Percentiles rank a stretch among this genome's conserved stretches.
phyloP scores from a whole-genome alignment of 2,329 filamentous ascomycete genomes.

The Aureobasidium pullulans region DNA sequence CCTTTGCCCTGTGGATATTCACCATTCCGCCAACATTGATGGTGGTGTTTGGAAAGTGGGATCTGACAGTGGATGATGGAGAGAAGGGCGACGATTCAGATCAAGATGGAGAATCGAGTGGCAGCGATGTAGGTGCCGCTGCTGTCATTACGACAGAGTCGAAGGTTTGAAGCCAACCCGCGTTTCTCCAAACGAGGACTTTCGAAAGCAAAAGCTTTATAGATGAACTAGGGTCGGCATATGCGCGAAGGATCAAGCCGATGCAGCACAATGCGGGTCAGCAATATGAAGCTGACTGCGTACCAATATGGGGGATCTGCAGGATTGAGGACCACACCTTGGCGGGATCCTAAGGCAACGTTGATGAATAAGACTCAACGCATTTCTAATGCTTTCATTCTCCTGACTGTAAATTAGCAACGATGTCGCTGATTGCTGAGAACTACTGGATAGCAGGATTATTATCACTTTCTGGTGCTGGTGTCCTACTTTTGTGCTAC shows the following conservation, averaged over 20 bases:
- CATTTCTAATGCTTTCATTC: too few species aligned
- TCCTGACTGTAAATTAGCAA: neutral
- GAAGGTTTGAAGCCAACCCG: neutral
- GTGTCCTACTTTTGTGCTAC: neutral
- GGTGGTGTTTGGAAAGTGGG: slow-evolving; percentile 18
- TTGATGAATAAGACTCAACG: too few species aligned
- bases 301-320: neutral
- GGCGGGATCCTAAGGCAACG: too few species aligned
- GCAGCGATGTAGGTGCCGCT: slow-evolving; percentile 11
- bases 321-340: neutral
- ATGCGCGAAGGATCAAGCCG: neutral
- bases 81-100: neutral
- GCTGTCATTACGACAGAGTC: neutral
- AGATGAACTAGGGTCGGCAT: neutral
- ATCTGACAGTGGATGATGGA: slow-evolving; percentile 3
- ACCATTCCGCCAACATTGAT: slow-evolving; percentile 20
- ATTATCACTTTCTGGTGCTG: neutral
- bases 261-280: neutral
- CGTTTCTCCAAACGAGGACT: too few species aligned
- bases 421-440: neutral
- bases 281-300: neutral
- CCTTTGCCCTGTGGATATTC: slow-evolving; percentile 25
- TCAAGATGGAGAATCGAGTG: neutral
- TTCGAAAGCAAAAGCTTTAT: too few species aligned
- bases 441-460: neutral